Conservation (phyloP, 2,329 filamentous ascomycete species). For the Calcarisporium arbuscula region DNA sequence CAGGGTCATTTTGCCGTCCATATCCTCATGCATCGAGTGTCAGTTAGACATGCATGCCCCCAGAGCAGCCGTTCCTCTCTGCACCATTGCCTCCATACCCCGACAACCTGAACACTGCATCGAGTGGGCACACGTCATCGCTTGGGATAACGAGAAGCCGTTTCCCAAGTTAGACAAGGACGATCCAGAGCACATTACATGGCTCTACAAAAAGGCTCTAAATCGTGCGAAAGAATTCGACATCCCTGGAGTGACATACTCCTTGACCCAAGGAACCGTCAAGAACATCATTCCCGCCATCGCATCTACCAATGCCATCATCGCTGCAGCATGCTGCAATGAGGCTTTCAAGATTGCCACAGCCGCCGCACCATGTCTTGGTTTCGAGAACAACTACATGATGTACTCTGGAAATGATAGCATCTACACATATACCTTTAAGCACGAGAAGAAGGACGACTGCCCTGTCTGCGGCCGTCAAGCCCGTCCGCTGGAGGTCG, state of each 20-base stretch:
- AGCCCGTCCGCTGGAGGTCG: slow-evolving; percentile 67
- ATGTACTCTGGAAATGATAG: slow-evolving; percentile 97
- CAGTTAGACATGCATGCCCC: slow-evolving; percentile 98
- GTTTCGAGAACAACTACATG: slow-evolving; percentile 86
- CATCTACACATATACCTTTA: slow-evolving; percentile 96
- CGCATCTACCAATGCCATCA: slow-evolving; percentile 93
- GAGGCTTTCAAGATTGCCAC: slow-evolving; percentile 94
- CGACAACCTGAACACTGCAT: slow-evolving; percentile 97
- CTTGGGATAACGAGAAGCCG: slow-evolving; percentile 82
- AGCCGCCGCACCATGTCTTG: slow-evolving; percentile 71
- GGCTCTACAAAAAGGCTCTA: slow-evolving; percentile 84
- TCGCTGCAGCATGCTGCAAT: slow-evolving; percentile 92
- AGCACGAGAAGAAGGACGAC: slow-evolving; percentile 88
- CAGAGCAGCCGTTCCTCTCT: slow-evolving; percentile 92
- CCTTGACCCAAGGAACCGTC: slow-evolving; percentile 92
- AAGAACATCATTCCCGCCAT: slow-evolving; percentile 99
- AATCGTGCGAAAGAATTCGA: slow-evolving; percentile 79
- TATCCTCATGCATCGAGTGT: slow-evolving; percentile 96
- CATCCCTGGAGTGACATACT: slow-evolving; percentile 89
- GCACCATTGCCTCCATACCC: slow-evolving; percentile 92
- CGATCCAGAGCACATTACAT: slow-evolving; percentile 94
- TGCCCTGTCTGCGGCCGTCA: slow-evolving; percentile 89
- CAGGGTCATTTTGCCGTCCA: slow-evolving; percentile 81
- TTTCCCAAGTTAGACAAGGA: slow-evolving; percentile 89
- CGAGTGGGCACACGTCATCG: slow-evolving; percentile 98